Evolutionary conservation across 140 eudicot genomes (phyloP), one percentile per base, ranked within the genome.

Genomic region (Stevia rebaudiana): DNA sequence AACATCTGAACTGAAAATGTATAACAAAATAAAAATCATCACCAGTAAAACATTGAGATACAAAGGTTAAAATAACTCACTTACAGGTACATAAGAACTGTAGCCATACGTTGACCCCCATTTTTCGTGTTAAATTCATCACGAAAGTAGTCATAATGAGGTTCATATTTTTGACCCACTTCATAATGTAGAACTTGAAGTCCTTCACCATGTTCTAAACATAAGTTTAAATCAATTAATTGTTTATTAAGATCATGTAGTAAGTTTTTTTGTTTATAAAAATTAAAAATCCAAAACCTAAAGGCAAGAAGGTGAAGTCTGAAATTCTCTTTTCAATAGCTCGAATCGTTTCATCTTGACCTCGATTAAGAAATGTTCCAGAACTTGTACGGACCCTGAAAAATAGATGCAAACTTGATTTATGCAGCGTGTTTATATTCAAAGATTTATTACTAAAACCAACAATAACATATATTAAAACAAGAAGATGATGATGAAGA

Each of bases 81-180:
- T 80, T 81, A 91, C 96, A 91, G 85, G 77, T 91, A 91, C 96
- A 91, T 91, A 7, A 87, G 85, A 54, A 87, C 78, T 11, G 96
- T 91, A 47, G 98, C 98, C 65, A 91, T 83, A 19, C 95, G 83
- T 37, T 91, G 98, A 63, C 98, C 98, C 16, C 98, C 96, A 8
- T 88, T 87, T 36, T 58, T 78, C 23, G 89, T 85, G 76, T 87
- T 91, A 61, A 65, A 85, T 24, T 85, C 95, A 65, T 87, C 95
- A 49, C 51, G 66, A 69, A 88, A 91, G 73, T 87, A 91, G 77
- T 91, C 98, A 74, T 16, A 84, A 72, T 87, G 98, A 62, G 96
- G 89, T 68, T 87, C 96, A 43, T 84, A 91, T 44, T 84, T 91
- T 76, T 91, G 95, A 18, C 96, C 96, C 35, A 71, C 95, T 83